These are phyloP conservation scores for Tricharina praecox DNA, from an alignment of 495 filamentous ascomycete genomes.

Conservation along the genomic window DNA sequence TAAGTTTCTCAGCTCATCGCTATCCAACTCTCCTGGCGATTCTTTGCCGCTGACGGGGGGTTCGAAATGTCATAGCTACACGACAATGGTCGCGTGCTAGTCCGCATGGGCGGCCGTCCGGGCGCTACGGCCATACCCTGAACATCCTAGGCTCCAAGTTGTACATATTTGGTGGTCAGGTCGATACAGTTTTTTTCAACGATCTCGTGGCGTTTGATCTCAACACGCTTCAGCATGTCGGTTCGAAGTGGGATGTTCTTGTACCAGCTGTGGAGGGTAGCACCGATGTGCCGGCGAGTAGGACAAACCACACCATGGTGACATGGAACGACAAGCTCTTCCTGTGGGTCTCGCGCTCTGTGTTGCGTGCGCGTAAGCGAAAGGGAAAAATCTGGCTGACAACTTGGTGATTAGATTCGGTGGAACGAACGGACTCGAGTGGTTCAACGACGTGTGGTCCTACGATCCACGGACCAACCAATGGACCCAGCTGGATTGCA, in stretches of 20 bases:
- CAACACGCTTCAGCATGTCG: slow-evolving; percentile 72
- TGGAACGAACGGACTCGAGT: slow-evolving; percentile 79
- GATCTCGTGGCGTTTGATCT: slow-evolving; percentile 94
- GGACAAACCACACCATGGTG: slow-evolving; percentile 88
- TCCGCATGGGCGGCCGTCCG: slow-evolving; percentile 68
- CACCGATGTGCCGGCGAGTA: slow-evolving; percentile 63
- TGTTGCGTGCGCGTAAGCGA: background rate
- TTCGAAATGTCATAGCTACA: slow-evolving; percentile 45
- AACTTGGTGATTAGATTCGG: slow-evolving; percentile 53
- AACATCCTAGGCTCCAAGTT: slow-evolving; percentile 94
- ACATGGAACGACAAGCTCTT: slow-evolving; percentile 89
- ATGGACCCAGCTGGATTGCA: slow-evolving; percentile 84
- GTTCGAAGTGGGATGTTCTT: slow-evolving; percentile 85
- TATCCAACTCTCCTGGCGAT: background rate
- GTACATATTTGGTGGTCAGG: slow-evolving; percentile 93
- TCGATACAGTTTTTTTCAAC: slow-evolving; percentile 95
- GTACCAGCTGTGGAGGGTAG: slow-evolving; percentile 54
- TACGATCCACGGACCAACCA: slow-evolving; percentile 68
- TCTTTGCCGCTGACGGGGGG: background rate
- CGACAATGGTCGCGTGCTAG: slow-evolving; percentile 93
- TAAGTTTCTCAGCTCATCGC: slow-evolving; percentile 28
- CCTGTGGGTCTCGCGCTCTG: slow-evolving; percentile 53
- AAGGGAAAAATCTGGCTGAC: slow-evolving; percentile 19
- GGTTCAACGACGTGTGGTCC: slow-evolving; percentile 98
- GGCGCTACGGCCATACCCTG: slow-evolving; percentile 88